phyloP scores from a whole-genome alignment of 495 filamentous ascomycete genomes.

The Barbatosphaeria neglecta region DNA sequence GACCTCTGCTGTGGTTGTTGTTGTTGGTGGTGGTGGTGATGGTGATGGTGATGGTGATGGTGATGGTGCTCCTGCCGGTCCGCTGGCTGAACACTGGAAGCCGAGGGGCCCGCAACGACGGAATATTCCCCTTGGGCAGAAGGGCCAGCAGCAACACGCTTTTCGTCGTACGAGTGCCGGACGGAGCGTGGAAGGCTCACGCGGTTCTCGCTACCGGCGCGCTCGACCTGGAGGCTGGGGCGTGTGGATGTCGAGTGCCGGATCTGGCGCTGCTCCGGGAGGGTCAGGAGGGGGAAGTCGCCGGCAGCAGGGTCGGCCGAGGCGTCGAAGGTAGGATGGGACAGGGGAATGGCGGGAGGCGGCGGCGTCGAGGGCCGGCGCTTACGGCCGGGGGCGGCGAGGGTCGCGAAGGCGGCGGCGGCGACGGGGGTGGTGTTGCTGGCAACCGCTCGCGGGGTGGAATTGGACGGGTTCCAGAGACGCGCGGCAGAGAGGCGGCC shows the following conservation, averaged over 20 bases:
- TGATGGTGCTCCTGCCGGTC: too few relatives aligned
- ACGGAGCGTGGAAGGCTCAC: slow-evolving; percentile 55
- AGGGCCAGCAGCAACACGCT: slow-evolving; percentile 22
- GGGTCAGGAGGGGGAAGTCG: slow-evolving; percentile 57
- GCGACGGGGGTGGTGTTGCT: slow-evolving; percentile 15
- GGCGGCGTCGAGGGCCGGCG: slow-evolving; percentile 34
- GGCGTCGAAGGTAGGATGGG: slow-evolving; percentile 25
- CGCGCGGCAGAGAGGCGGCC: slow-evolving; percentile 33
- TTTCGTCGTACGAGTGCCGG: slow-evolving; percentile 36
- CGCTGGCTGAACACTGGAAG: slow-evolving; percentile 3
- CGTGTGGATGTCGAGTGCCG: slow-evolving; percentile 41
- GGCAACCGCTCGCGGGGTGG: slow-evolving; percentile 43
- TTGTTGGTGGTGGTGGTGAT: too few relatives aligned
- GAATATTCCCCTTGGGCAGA: slow-evolving; percentile 14
- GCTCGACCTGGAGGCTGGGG: slow-evolving; percentile 54
- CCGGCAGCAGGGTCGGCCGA: slow-evolving; percentile 31
- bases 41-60: too few relatives aligned
- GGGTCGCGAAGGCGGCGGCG: slow-evolving; percentile 4
- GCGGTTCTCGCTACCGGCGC: slow-evolving; percentile 51
- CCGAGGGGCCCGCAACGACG: slow-evolving; percentile 17
- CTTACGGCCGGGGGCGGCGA: slow-evolving; percentile 13
- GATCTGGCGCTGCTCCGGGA: slow-evolving; percentile 53
- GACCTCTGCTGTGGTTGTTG: slow-evolving; percentile 1
- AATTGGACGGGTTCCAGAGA: slow-evolving; percentile 56
- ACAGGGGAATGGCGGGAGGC: slow-evolving; percentile 35